Evolutionary conservation across 164 flowering plant genomes (phyloP).

Genomic region (Tetracentron sinense): DNA sequence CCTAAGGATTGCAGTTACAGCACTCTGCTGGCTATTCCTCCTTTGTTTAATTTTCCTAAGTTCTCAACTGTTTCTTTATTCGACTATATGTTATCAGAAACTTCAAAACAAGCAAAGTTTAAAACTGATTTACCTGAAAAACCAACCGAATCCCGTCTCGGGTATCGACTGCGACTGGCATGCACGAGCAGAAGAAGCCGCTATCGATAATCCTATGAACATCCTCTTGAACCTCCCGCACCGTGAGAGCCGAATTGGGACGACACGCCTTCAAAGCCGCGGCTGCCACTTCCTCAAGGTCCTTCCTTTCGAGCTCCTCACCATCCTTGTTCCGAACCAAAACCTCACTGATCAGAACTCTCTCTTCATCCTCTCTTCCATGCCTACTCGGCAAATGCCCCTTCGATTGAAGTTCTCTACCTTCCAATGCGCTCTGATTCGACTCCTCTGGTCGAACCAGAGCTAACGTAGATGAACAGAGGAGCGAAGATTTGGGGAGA

Average conservation of each 20-base stretch:
- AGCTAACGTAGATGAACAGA: constrained; percentile 36
- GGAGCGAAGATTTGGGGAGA: constrained; percentile 20
- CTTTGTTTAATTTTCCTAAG: not conserved
- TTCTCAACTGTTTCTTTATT: constrained; percentile 1
- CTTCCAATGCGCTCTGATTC: constrained; percentile 26
- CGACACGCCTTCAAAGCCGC: constrained; percentile 73
- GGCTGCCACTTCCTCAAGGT: constrained; percentile 70
- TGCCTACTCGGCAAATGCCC: constrained; percentile 16
- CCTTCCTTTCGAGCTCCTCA: constrained; percentile 92
- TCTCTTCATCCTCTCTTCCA: constrained; percentile 62
- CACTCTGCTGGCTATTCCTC: too few species aligned
- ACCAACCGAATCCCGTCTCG: constrained; percentile 89
- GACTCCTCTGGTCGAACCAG: constrained; percentile 26
- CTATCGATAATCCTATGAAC: constrained; percentile 83
- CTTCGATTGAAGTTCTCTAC: constrained; percentile 25
- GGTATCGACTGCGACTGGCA: constrained; percentile 93
- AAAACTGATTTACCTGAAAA: constrained; percentile 62
- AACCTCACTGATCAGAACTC: constrained; percentile 95
- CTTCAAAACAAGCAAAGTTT: not conserved
- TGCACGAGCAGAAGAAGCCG: constrained; percentile 86
- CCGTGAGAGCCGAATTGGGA: constrained; percentile 82
- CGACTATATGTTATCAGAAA: not conserved
- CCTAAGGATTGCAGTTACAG: too few species aligned
- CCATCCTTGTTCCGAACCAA: constrained; percentile 87
- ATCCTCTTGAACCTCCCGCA: constrained; percentile 90